phyloP scores from a whole-genome alignment of 1,284 basidiomycete genomes.

The Pseudozyma thailandica region DNA sequence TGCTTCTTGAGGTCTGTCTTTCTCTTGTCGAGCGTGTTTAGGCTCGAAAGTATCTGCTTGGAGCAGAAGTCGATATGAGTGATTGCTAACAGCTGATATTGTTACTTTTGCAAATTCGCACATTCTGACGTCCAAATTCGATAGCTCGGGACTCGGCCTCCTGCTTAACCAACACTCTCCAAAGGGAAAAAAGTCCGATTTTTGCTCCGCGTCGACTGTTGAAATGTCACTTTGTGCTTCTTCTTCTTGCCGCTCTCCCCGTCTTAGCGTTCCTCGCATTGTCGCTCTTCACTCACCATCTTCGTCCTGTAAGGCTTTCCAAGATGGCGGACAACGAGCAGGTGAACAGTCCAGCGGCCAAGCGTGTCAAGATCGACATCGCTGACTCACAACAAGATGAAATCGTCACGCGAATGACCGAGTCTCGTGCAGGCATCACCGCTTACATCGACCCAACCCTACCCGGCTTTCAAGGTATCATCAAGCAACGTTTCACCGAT shows the following conservation, averaged over 20 bases:
- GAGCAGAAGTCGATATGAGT: too few species aligned
- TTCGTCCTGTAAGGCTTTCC: not conserved
- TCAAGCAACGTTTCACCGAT: slow-evolving; percentile 65
- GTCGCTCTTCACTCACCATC: not conserved
- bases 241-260: not conserved
- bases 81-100: too few species aligned
- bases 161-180: too few species aligned
- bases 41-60: too few species aligned
- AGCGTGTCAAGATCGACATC: slow-evolving; percentile 21
- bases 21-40: too few species aligned
- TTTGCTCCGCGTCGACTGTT: too few species aligned
- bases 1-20: too few species aligned
- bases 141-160: too few species aligned
- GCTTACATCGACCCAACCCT: slow-evolving; percentile 51
- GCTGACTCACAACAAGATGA: not conserved
- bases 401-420: slow-evolving; percentile 39
- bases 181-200: not conserved
- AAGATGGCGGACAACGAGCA: not conserved
- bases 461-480: slow-evolving; percentile 59
- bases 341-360: slow-evolving; percentile 5
- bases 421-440: slow-evolving; percentile 48
- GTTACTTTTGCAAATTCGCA: too few species aligned
- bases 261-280: not conserved
- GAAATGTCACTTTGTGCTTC: too few species aligned
- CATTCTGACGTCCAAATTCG: too few species aligned